Percentiles rank a stretch among this genome's conserved stretches.
These are phyloP conservation scores for Dicorynia guianensis DNA, from an alignment of 306 rosid genomes.

Conservation along the genomic window DNA sequence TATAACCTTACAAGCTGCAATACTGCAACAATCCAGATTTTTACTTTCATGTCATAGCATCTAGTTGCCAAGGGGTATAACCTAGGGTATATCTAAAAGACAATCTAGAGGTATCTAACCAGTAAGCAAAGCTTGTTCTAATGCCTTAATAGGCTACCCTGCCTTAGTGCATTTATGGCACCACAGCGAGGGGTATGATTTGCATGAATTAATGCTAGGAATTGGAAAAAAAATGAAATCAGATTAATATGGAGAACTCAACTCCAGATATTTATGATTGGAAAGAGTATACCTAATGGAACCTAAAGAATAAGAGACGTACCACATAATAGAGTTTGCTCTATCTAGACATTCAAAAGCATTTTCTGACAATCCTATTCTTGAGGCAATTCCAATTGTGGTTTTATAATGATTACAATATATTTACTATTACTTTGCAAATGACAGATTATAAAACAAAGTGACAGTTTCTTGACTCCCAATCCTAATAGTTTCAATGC, in stretches of 20 bases:
- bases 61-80: background rate
- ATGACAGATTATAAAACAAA: background rate
- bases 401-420: background rate
- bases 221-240: background rate
- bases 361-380: constrained; percentile 17
- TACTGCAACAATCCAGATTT: background rate
- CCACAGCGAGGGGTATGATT: background rate
- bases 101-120: background rate
- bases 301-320: background rate
- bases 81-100: constrained; percentile 15
- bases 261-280: constrained; percentile 6
- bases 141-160: constrained; percentile 5
- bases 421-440: background rate
- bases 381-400: background rate
- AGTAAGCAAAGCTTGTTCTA: constrained; percentile 8
- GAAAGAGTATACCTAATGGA: constrained; percentile 13
- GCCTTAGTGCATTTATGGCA: background rate
- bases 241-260: constrained; percentile 7
- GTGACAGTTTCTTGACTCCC: constrained; percentile 8
- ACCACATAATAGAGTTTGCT: constrained; percentile 8
- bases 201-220: background rate
- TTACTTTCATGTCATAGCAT: background rate
- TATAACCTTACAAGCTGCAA: constrained; percentile 15
- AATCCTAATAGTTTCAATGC: constrained; percentile 19
- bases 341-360: constrained; percentile 14